Percentiles rank a stretch among this genome's conserved stretches.
These are phyloP conservation scores for Leishmania amazonensis DNA, from an alignment of 208 protist species.

Conservation along the genomic window DNA sequence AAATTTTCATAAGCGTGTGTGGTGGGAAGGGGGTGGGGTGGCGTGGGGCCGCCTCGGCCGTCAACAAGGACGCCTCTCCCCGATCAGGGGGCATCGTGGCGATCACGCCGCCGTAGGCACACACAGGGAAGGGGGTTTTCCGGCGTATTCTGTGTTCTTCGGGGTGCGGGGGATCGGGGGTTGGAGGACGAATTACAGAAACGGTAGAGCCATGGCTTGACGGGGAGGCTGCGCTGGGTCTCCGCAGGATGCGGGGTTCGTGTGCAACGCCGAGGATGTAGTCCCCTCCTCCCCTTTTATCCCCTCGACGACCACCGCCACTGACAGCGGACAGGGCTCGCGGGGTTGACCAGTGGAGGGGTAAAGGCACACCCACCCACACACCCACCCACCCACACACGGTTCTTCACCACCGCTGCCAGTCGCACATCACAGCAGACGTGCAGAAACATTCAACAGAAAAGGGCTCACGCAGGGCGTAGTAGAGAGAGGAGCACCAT, in stretches of 20 bases:
- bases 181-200: not conserved
- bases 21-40: too few species aligned
- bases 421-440: not conserved
- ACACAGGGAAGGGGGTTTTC: too few species aligned
- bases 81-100: too few species aligned
- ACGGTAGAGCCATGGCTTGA: not conserved
- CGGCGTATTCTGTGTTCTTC: too few species aligned
- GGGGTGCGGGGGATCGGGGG: too few species aligned
- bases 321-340: not conserved
- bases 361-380: not conserved
- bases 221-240: not conserved
- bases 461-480: not conserved
- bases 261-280: not conserved
- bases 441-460: not conserved
- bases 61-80: too few species aligned
- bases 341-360: not conserved
- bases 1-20: too few species aligned
- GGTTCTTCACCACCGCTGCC: not conserved
- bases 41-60: too few species aligned
- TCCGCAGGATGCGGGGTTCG: not conserved
- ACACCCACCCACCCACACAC: not conserved
- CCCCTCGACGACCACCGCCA: not conserved
- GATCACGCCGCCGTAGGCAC: too few species aligned
- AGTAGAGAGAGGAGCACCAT: not conserved
- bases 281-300: not conserved